A percentile compares a stretch with the other conserved stretches of the same genome.
Evolutionary conservation across 352 stramenopile species (phyloP).

Genomic region (Globisporangium cystogenes): DNA sequence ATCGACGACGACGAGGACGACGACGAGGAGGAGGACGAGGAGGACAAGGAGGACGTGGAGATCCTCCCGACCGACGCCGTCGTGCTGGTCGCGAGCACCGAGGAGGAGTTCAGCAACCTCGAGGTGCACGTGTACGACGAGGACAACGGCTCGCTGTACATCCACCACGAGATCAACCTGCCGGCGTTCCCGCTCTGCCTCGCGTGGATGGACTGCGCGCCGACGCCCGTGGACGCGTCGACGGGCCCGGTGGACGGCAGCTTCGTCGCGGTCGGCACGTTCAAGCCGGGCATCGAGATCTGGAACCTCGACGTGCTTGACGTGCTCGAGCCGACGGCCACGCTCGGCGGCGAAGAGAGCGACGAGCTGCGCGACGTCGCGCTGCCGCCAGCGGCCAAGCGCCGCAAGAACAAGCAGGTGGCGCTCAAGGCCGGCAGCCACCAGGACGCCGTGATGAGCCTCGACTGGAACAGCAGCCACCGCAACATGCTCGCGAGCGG

Average conservation of each 20-base stretch:
- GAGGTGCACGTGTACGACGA: slow-evolving; percentile 99
- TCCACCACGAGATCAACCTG: slow-evolving; percentile 99
- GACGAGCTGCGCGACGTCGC: slow-evolving; percentile 72
- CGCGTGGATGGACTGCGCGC: slow-evolving; percentile 93
- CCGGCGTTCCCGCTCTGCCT: slow-evolving; percentile 98
- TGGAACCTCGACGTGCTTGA: slow-evolving; percentile 99
- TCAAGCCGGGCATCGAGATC: slow-evolving; percentile 99
- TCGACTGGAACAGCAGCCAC: slow-evolving; percentile 97
- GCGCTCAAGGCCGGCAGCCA: slow-evolving; percentile 93
- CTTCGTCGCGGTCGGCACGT: slow-evolving; percentile 99
- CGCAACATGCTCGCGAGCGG: slow-evolving; percentile 97
- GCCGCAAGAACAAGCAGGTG: slow-evolving; percentile 63
- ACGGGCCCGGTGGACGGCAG: slow-evolving; percentile 87
- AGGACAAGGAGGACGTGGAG: slow-evolving; percentile 92
- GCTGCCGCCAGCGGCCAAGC: slow-evolving; percentile 62
- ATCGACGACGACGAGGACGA: slow-evolving; percentile 35
- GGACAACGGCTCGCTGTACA: slow-evolving; percentile 95
- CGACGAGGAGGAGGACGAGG: slow-evolving; percentile 50
- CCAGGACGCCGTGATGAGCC: slow-evolving; percentile 96
- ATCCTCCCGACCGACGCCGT: slow-evolving; percentile 93
- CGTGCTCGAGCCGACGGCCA: slow-evolving; percentile 94
- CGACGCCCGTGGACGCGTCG: slow-evolving; percentile 45
- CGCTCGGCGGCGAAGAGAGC: slow-evolving; percentile 92
- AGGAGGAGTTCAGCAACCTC: slow-evolving; percentile 97
- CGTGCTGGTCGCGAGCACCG: slow-evolving; percentile 95